Conservation (phyloP, 345 rosid genomes). For the Schrenkiella parvula region DNA sequence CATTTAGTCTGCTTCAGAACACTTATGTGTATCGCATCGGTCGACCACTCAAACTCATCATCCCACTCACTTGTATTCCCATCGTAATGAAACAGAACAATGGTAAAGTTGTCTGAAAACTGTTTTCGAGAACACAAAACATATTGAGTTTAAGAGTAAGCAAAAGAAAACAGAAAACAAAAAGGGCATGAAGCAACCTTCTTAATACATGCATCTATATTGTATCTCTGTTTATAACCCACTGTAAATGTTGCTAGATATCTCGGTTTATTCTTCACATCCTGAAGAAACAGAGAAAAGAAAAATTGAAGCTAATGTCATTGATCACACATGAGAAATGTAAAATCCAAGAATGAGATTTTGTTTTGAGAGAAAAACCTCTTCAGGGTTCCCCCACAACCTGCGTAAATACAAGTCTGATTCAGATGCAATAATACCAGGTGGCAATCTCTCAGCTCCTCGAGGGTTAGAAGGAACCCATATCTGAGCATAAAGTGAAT, state of each 20-base stretch:
- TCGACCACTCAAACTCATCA: constrained; percentile 86
- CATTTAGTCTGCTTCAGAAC: constrained; percentile 81
- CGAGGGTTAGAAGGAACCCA: constrained; percentile 80
- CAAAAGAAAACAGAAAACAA: neutral
- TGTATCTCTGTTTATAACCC: constrained; percentile 63
- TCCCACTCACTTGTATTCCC: constrained; percentile 84
- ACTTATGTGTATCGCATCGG: constrained; percentile 71
- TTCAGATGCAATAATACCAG: constrained; percentile 71
- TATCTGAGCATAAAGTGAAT: constrained; percentile 43
- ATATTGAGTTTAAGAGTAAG: constrained; percentile 26
- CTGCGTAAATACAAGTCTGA: constrained; percentile 77
- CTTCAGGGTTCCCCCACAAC: constrained; percentile 87
- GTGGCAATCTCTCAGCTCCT: constrained; percentile 86
- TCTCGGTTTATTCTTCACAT: constrained; percentile 66
- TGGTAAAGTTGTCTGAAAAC: constrained; percentile 82
- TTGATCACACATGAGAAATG: neutral
- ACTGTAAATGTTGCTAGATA: constrained; percentile 83
- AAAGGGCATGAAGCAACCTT: constrained; percentile 46
- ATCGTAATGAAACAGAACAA: constrained; percentile 86
- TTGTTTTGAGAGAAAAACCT: constrained; percentile 45
- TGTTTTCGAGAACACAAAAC: constrained; percentile 27
- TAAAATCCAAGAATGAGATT: neutral
- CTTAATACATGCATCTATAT: constrained; percentile 62
- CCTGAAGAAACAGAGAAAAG: constrained; percentile 39
- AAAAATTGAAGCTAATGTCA: neutral